Evolutionary conservation across 495 filamentous ascomycete genomes (phyloP).

Genomic region (Talaromyces nanjingensis): DNA sequence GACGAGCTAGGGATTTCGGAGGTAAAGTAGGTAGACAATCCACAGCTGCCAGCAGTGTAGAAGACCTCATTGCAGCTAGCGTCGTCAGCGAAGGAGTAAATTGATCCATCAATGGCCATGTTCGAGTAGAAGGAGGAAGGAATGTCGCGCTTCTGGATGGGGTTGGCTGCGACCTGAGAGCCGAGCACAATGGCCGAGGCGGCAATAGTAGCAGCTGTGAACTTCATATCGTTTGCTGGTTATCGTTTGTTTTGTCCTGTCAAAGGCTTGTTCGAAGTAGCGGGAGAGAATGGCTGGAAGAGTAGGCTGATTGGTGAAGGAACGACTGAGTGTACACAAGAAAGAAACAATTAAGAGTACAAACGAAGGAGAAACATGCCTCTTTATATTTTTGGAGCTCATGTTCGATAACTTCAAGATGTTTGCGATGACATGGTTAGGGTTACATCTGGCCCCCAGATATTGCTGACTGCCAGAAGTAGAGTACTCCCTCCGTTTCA

Average conservation of each 20-base stretch:
- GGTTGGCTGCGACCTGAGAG: background rate
- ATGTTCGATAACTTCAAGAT: background rate
- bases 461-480: background rate
- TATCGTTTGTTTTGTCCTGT: background rate
- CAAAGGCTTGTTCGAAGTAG: background rate
- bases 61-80: constrained; percentile 8
- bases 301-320: background rate
- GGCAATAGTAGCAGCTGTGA: background rate
- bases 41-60: constrained; percentile 5
- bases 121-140: constrained; percentile 6
- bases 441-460: constrained; percentile 6
- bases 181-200: background rate
- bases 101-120: constrained; percentile 2
- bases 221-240: constrained; percentile 1
- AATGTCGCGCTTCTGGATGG: constrained; percentile 7
- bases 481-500: background rate
- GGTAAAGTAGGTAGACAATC: constrained; percentile 9
- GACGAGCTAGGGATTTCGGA: constrained; percentile 6
- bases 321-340: background rate
- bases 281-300: background rate
- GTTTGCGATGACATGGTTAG: background rate
- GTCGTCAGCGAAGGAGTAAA: constrained; percentile 4
- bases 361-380: background rate
- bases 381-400: background rate
- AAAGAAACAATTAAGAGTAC: background rate